Evolutionary conservation across 345 rosid genomes (phyloP).

Genomic region (Carallia brachiata): DNA sequence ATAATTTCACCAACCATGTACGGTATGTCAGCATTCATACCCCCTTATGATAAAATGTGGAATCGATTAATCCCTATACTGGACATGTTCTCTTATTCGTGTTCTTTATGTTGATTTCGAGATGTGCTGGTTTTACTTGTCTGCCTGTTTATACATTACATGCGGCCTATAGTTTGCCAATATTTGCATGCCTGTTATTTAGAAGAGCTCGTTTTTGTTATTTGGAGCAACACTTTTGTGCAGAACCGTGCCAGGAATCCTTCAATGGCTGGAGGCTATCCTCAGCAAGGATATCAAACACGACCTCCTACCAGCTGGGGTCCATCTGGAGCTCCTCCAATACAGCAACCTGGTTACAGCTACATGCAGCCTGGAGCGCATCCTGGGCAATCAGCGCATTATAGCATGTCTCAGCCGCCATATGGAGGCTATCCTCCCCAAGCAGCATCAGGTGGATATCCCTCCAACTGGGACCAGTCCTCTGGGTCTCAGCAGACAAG

Average conservation of each 20-base stretch:
- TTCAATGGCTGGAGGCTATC: constrained; percentile 82
- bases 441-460: constrained; percentile 69
- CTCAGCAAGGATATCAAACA: constrained; percentile 85
- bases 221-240: constrained; percentile 37
- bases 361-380: constrained; percentile 87
- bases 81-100: constrained; percentile 29
- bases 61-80: constrained; percentile 45
- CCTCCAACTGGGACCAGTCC: constrained; percentile 83
- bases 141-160: constrained; percentile 11
- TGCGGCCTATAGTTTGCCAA: constrained; percentile 6
- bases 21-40: constrained; percentile 98
- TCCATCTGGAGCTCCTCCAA: constrained; percentile 59
- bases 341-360: constrained; percentile 85
- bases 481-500: constrained; percentile 57
- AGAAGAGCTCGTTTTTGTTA: constrained; percentile 30
- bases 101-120: constrained; percentile 12
- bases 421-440: constrained; percentile 83
- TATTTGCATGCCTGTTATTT: constrained; percentile 14
- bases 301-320: constrained; percentile 87
- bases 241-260: constrained; percentile 89
- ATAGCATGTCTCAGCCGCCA: constrained; percentile 64
- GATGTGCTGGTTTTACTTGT: constrained; percentile 16
- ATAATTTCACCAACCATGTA: constrained; percentile 73
- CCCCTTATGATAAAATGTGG: constrained; percentile 57
- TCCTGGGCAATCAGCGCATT: constrained; percentile 70